Evolutionary conservation across 2,329 filamentous ascomycete species (phyloP), one percentile per base, ranked within the genome.

Genomic region (Cryoendolithus antarcticus): DNA sequence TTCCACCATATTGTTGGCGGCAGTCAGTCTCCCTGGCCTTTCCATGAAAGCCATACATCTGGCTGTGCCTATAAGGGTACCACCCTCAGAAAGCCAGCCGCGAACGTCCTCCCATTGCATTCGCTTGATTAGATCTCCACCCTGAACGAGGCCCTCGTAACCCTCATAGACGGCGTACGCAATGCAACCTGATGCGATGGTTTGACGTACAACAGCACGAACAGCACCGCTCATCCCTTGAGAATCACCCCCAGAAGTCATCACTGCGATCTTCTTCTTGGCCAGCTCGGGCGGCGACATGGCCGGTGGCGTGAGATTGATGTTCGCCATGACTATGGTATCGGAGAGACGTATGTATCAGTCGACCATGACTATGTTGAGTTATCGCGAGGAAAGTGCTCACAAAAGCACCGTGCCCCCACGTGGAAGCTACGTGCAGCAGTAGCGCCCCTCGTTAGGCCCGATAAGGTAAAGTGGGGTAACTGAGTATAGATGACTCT

Each of bases 161-260:
- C 91, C 91, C 62, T 96, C 91, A 62, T 89, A 91, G 58, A 70
- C 61, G 39, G 62, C 65, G 50, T 57, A 70, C 9, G 65, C 59
- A 30, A 65, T 62, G 56, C 67, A 70, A 41, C 65, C 65, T 62
- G 83, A 75, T 61, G 91, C 78, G 50, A 96, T 85, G 37, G 86
- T 77, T 74, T 86, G 94, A 51, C 91, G 82, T 42, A 98, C 84
- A 21, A 94, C 83, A 36, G 88, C 86, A 45, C 88, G 77, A 30
- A 95, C 86, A 29, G 84, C 84, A 44, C 79, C 86, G 63, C 91
- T 93, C 88, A 95, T 95, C 59, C 88, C 88, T 2, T 86, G 88
- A 49, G 86, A 85, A 71, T 95, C 88, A 56, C 88, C 88, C 57
- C 88, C 88, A 51, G 84, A 93, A 56, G 88, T 95, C 80, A 95